Base-by-base conservation (phyloP, 2,329 filamentous ascomycete genomes). In the Cladosporium sp. region DNA sequence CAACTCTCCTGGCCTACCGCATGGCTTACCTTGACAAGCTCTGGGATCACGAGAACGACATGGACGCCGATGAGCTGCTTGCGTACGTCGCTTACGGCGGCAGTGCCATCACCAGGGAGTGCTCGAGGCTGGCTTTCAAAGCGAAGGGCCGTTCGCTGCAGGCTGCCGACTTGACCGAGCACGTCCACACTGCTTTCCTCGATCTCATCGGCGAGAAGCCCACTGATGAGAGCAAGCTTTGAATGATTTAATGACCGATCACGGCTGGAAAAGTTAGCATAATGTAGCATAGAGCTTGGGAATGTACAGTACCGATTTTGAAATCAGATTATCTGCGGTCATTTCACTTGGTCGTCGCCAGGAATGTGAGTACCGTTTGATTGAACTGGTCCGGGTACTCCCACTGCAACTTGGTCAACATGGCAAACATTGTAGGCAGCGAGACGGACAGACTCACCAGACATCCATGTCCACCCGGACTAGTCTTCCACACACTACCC, bases 81-180 rank as follows among this genome's bases (percentile, higher is more conserved):
- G 85, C 90, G 30, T 80, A 97, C 69, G 92, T 90, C 18, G 94
- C 92, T 0, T 97, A 91, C 81, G 94, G 91, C 0, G 95, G 94
- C 2, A 92, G 91, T 73, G 87, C 90, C 24, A 87, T 99, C 65
- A 98, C 95, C 66, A 88, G 94, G 78, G 93, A 97, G 77, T 97
- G 91, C 76, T 97, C 94, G 24, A 86, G 92, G 59, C 82, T 93
- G 67, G 95, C 95, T 0, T 99, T 96, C 79, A 84, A 87, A 72
- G 91, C 93, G 78, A 92, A 89, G 74, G 94, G 95, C 0, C 86
- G 95, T 70, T 92, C 91, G 75, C 80, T 99, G 76, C 95, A 98
- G 81, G 95, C 95, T 0, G 93, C 91, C 71, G 95, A 98, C 79
- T 80, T 99, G 76, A 97, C 94, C 0, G 92, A 95, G 21, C 90